A percentile compares a stretch with the other conserved stretches of the same genome.
These are phyloP conservation scores for Erysiphe pisi DNA, from an alignment of 2,329 filamentous ascomycete species.

Conservation along the genomic window DNA sequence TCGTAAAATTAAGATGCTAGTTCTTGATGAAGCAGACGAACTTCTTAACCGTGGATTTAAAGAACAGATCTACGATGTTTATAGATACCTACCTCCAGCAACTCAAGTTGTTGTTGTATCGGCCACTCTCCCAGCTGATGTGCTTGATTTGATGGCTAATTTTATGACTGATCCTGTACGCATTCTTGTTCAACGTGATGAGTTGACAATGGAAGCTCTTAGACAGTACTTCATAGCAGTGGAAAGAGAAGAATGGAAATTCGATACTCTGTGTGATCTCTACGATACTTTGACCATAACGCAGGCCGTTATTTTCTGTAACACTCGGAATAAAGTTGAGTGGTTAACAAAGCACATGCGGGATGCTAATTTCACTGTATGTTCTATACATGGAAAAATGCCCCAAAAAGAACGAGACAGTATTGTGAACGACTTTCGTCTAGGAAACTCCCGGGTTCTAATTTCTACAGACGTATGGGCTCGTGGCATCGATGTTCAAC, in stretches of 20 bases:
- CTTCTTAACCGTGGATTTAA: constrained; percentile 99
- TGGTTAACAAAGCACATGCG: constrained; percentile 99
- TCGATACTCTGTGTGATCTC: constrained; percentile 95
- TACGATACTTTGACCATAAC: constrained; percentile 99
- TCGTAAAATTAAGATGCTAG: constrained; percentile 99
- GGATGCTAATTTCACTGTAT: constrained; percentile 97
- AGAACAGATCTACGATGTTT: constrained; percentile 99
- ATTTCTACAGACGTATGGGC: constrained; percentile 96
- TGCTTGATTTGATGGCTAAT: constrained; percentile 98
- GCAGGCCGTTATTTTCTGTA: constrained; percentile 99
- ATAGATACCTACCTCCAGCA: constrained; percentile 94
- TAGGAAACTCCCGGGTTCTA: constrained; percentile 93
- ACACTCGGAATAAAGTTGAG: constrained; percentile 99
- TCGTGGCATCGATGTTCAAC: constrained; percentile 99
- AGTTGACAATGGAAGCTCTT: constrained; percentile 98
- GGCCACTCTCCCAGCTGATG: constrained; percentile 97
- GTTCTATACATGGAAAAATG: constrained; percentile 99
- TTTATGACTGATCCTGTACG: constrained; percentile 99
- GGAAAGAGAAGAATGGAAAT: constrained; percentile 99
- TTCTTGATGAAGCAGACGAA: constrained; percentile 98
- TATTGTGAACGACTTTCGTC: constrained; percentile 99
- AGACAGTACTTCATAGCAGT: constrained; percentile 99
- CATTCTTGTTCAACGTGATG: constrained; percentile 99
- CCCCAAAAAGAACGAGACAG: constrained; percentile 94
- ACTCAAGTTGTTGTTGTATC: constrained; percentile 98